Base-by-base conservation (phyloP, 208 protist species). In the Leishmania arabica region DNA sequence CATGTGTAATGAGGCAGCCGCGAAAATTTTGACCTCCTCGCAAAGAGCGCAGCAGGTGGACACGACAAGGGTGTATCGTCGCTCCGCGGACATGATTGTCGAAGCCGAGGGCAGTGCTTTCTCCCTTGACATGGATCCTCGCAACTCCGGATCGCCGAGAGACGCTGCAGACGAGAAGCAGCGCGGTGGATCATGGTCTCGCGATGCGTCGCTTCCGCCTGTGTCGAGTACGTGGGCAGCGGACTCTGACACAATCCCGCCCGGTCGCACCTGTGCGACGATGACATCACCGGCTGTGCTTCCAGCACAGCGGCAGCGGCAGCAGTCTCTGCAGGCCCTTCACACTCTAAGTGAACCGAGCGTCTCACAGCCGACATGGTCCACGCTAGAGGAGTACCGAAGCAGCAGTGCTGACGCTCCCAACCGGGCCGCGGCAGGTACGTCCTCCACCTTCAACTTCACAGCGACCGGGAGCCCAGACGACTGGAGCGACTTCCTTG, bases 301-400 rank as follows among this genome's bases (percentile, higher is more conserved):
- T 27, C 24, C 82, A 51, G 27, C 77, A 8, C 65, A n/a, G 27
- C 51, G 2, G 21, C 54, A 68, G 64, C 73, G 76, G 51, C 68
- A 62, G 49, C 82, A 24, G n/a, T 56, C 34, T 24, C 51, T 76
- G n/a, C n/a, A 76, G 49, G 51, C 47, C 45, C 40, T 21, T 73
- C 69, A 51, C n/a, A 2, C 17, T 47, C 6, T n/a, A 62, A 15
- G 51, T 45, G 53, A 76, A n/a, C 53, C 34, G 34, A n/a, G n/a
- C 45, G 19, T 58, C 34, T 58, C 77, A 58, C 47, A 68, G 21
- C 40, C 69, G 42, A 79, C 77, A 40, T 82, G 69, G 62, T 85
- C 82, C 9, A 81, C 77, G 21, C 77, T 81, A 54, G 82, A 85
- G 51, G 82, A 81, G 64, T 81, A 81, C 62, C 77, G 62, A 72